Evolutionary conservation across 2,329 filamentous ascomycete species (phyloP), one percentile per base, ranked within the genome.

Genomic region (Aspergillus amoenus): DNA sequence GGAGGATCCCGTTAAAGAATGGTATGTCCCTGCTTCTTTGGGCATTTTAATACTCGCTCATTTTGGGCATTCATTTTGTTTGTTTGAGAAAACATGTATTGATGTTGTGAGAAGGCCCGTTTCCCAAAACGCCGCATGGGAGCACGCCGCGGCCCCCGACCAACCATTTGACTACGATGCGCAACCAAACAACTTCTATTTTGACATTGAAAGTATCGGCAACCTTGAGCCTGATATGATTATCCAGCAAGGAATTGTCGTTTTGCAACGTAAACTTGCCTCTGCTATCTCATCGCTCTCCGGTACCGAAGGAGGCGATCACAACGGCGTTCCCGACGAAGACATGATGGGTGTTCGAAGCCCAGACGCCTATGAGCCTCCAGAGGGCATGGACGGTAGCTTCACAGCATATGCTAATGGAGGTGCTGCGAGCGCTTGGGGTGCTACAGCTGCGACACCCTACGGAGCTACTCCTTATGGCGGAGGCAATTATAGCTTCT

Each of bases 111-210:
- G 12, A 34, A 76, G 73, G 73, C 74, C 73, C 18, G 60, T 76
- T 55, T 76, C 74, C n/a, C 67, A 67, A 56, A 71, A 69, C 55
- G 70, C 61, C 43, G 69, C 93, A 84, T 93, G 92, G 92, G 65
- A 88, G 88, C 77, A 91, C 50, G 87, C 89, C 8, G 83, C 87
- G 0, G 85, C 89, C 64, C 89, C 94, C 63, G 91, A 91, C 65
- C 90, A 95, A 67, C 84, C 87, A 0, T 97, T 97, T 75, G 88
- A 97, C 77, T 97, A 91, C 75, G 88, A 96, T 67, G 93, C 92
- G 9, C 84, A 88, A 21, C 93, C 94, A 5, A 82, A 81, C 60
- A 85, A 85, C 64, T 99, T 97, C 81, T 99, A 97, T 80, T 89
- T 93, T 69, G 92, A 97, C 70, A 88, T 99, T 46, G 94, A 99